Percentiles rank a stretch among this genome's conserved stretches.
These are phyloP conservation scores for Teratosphaeria pseudoeucalypti DNA, from an alignment of 2,329 filamentous ascomycete genomes.

Conservation along the genomic window DNA sequence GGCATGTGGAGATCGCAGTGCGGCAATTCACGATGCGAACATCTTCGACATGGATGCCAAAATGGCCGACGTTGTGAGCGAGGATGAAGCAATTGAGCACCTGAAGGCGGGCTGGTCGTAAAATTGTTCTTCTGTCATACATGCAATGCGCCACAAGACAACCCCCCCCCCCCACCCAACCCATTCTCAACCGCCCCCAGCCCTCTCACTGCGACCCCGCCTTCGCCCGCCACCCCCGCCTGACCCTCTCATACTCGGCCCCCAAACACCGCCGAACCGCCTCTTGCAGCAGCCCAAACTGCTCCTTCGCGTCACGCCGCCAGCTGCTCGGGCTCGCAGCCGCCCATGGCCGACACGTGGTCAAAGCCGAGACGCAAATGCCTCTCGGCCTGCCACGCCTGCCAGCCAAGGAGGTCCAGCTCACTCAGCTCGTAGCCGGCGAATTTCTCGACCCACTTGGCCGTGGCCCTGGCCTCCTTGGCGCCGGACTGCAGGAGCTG, in stretches of 20 bases:
- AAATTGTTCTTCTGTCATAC: neutral
- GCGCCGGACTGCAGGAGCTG: neutral
- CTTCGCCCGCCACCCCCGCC: neutral
- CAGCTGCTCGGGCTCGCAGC: neutral
- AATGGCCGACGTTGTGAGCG: conserved; percentile 15
- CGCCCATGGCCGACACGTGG: neutral
- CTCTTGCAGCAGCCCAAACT: neutral
- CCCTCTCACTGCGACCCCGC: neutral
- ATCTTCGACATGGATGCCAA: conserved; percentile 20
- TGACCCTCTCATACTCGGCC: neutral
- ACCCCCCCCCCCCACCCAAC: too few relatives aligned
- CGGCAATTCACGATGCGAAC: conserved; percentile 15
- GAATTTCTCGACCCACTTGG: neutral
- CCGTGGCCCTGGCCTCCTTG: neutral
- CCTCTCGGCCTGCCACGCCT: neutral
- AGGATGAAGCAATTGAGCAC: conserved; percentile 11
- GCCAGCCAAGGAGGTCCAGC: neutral
- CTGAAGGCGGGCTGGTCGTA: neutral
- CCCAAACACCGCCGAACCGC: neutral
- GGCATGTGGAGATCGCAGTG: conserved; percentile 15
- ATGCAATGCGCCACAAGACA: too few relatives aligned
- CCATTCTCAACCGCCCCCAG: neutral
- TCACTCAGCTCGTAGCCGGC: neutral
- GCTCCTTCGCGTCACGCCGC: neutral
- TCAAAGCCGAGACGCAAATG: neutral